A percentile compares a stretch with the other conserved stretches of the same genome.
Evolutionary conservation across 2,329 filamentous ascomycete species (phyloP).

Genomic region (Neofusicoccum sp.): DNA sequence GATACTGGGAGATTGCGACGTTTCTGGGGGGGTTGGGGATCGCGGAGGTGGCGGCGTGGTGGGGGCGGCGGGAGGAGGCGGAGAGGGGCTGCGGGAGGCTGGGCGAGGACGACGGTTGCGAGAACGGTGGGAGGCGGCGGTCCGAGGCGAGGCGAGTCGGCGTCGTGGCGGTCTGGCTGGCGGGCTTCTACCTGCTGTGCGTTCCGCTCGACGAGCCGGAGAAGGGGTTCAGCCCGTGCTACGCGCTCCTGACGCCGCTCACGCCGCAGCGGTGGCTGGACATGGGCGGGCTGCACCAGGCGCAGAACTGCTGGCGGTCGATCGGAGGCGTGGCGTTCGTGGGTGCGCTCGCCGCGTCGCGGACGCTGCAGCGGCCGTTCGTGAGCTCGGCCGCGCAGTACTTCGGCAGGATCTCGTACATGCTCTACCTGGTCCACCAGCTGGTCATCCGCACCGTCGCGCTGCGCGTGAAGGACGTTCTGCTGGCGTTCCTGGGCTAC

Average conservation of each 20-base stretch:
- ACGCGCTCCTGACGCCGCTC: background rate
- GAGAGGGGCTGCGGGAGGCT: too few relatives aligned
- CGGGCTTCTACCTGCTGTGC: too few relatives aligned
- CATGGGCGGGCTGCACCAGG: background rate
- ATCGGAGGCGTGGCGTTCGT: background rate
- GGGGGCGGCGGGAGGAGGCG: conserved; percentile 39
- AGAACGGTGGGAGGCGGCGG: background rate
- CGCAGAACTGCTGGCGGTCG: background rate
- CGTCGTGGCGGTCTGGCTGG: too few relatives aligned
- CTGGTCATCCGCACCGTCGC: too few relatives aligned
- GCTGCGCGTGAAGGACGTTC: too few relatives aligned
- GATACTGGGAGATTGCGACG: conserved; percentile 24
- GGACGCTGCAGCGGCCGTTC: background rate
- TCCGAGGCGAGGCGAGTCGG: too few relatives aligned
- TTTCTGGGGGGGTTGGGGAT: conserved; percentile 48
- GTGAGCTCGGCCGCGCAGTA: background rate
- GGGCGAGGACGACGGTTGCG: background rate
- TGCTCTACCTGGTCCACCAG: background rate
- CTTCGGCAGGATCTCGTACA: background rate
- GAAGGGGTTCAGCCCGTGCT: background rate
- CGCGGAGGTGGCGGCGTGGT: conserved; percentile 44
- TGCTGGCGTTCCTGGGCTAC: too few relatives aligned
- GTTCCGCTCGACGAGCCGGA: too few relatives aligned
- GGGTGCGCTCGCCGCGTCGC: background rate
- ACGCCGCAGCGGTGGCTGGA: background rate